phyloP scores from a whole-genome alignment of 1,284 basidiomycete species.

The Ustilago loliicola region DNA sequence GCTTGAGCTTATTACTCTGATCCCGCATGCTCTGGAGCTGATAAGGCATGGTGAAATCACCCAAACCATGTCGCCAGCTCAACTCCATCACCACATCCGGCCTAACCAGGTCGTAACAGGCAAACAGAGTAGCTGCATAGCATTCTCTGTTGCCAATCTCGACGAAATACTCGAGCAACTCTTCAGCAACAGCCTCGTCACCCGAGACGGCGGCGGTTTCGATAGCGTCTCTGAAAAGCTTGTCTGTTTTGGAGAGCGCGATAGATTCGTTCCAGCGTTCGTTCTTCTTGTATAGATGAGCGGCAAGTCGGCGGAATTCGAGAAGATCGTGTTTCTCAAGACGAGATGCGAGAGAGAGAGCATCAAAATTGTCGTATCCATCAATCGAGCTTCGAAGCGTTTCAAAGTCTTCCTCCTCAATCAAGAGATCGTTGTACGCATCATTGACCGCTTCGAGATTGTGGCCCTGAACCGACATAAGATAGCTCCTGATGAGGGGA shows the following conservation, averaged over 20 bases:
- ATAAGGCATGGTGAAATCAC: slow-evolving; percentile 97
- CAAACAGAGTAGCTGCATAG: slow-evolving; percentile 89
- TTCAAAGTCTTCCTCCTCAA: slow-evolving; percentile 99
- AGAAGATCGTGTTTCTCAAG: slow-evolving; percentile 91
- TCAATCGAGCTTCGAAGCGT: slow-evolving; percentile 95
- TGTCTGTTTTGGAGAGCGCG: slow-evolving; percentile 91
- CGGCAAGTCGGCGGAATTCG: slow-evolving; percentile 90
- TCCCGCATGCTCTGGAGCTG: slow-evolving; percentile 82
- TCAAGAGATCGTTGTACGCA: slow-evolving; percentile 94
- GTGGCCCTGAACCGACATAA: slow-evolving; percentile 94
- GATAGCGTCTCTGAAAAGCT: slow-evolving; percentile 96
- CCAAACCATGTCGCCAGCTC: slow-evolving; percentile 92
- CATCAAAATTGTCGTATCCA: slow-evolving; percentile 98
- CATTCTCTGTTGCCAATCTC: slow-evolving; percentile 99
- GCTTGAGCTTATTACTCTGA: slow-evolving; percentile 59
- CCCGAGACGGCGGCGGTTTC: slow-evolving; percentile 87
- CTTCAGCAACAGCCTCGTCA: slow-evolving; percentile 88
- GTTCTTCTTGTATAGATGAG: slow-evolving; percentile 98
- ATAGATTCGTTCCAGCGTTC: slow-evolving; percentile 94
- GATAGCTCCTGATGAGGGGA: slow-evolving; percentile 92
- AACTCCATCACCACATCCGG: slow-evolving; percentile 93
- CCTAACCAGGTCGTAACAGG: slow-evolving; percentile 91
- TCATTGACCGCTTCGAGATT: slow-evolving; percentile 98
- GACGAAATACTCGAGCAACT: slow-evolving; percentile 85
- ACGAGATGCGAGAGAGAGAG: slow-evolving; percentile 85